Evolutionary conservation across 2,329 filamentous ascomycete species (phyloP), one percentile per base, ranked within the genome.

Genomic region (Fusarium verrucosum): DNA sequence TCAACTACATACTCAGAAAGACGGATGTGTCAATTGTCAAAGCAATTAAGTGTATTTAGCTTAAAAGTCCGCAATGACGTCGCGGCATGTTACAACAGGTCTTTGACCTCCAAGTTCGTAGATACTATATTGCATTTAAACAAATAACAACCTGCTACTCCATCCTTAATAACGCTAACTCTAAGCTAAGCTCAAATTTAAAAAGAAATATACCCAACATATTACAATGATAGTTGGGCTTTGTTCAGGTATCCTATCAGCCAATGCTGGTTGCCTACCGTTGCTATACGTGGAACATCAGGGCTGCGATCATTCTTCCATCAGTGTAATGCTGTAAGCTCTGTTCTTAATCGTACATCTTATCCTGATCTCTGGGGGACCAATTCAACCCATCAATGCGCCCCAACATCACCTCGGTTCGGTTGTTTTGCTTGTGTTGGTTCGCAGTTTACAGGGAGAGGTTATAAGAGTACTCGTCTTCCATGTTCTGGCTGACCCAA

Each of bases 401-500:
- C 62, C 49, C 37, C 14, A 22, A 17, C 49, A 26, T 35, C 36
- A 40, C 20, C 26, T 19, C 23, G n/a, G 20, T 38, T 30, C 19
- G 30, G n/a, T 53, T 47, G 37, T 52, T 55, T 28, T 25, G 38
- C 54, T 44, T 25, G 26, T 25, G 17, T 41, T 30, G 46, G 16
- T 36, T 45, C 19, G 38, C 13, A 26, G 40, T 49, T 77, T 75
- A 88, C 63, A 90, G 79, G 58, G 87, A 82, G 67, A 90, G 76
- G 75, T 89, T 89, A 76, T 90, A 90, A 42, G 86, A 83, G 70
- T 89, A 90, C 76, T 90, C 87, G 71, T 89, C 87, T 79, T 90
- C 87, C 85, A 90, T 89, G 71, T 90, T 90, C 81, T 90, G 87
- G 77, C 84, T 87, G 52, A 90, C 77, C 87, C 87, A 90, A 37